Base-by-base conservation (phyloP, 768 basidiomycete species). In the Porphyrellus cyaneotinctus region DNA sequence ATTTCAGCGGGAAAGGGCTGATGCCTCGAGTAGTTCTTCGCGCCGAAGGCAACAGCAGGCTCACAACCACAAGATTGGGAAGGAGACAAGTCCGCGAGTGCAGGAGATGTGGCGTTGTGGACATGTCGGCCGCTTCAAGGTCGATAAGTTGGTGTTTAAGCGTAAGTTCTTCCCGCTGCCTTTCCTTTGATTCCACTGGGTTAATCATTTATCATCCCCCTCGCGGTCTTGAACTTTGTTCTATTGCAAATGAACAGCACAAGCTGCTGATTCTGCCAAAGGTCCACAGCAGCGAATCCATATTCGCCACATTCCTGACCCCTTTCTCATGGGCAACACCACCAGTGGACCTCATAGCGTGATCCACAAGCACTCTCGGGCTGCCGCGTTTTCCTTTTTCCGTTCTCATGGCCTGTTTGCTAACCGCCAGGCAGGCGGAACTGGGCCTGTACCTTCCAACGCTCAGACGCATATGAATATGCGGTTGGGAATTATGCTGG, bases 341-440 rank as follows among this genome's bases (percentile, higher is more conserved):
- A 70, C 68, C 30, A 76, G 75, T 31, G 85, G 87, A 1, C 87
- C 88, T 0, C 72, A 75, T 22, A 76, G 81, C 31, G 83, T 86
- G 49, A 81, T 92, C 30, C 91, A 92, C 69, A 88, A 88, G 58
- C 90, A 92, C 64, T 88, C 90, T 1, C 82, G 86, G 49, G 85
- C 86, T 4, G 71, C 80, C 28, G 90, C 87, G 1, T 91, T 90
- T 68, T 90, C 89, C 0, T 80, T 92, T 43, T 84, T 85, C 67
- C 81, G 90, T 42, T 79, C 81, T 50, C 82, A 85, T 49, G 44
- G 46, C 20, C 37, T 64, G n/a, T 63, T 62, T 41, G 51, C 60
- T n/a, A 39, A 51, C 38, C 62, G 62, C 15, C 58, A 54, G 3
- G 17, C 53, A 12, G 52, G 43, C n/a, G 57, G 51, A 32, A 10